Conservation (phyloP, 805 yeast genomes). For the Wickerhamomyces silvicola region DNA sequence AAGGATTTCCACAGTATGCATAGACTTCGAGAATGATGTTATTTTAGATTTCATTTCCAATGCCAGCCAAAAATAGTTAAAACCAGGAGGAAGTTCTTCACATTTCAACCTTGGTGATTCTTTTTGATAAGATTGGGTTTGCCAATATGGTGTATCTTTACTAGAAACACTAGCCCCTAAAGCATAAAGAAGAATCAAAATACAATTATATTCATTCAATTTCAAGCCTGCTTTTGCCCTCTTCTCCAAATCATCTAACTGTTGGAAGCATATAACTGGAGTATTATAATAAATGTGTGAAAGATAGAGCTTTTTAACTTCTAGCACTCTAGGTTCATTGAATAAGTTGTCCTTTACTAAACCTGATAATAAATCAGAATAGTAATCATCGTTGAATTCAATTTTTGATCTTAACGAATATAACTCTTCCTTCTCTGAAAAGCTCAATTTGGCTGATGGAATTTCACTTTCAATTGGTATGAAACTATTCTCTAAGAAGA, state of each 20-base stretch:
- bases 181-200: neutral
- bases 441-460: too few species aligned
- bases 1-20: neutral
- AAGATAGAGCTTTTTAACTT: neutral
- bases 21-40: neutral
- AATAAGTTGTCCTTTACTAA: neutral
- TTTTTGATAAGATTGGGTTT: neutral
- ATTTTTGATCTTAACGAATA: neutral
- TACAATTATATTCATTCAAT: neutral
- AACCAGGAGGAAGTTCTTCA: slow-evolving; percentile 4
- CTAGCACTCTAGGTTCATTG: neutral
- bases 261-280: slow-evolving; percentile 1
- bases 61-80: neutral
- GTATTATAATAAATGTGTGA: neutral
- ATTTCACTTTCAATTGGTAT: too few species aligned
- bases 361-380: neutral
- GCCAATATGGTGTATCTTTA: neutral
- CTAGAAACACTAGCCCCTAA: slow-evolving; percentile 1
- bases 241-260: neutral
- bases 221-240: neutral
- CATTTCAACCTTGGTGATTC: neutral
- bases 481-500: too few species aligned
- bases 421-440: neutral
- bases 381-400: too few species aligned
- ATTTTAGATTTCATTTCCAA: neutral